phyloP scores from a whole-genome alignment of 2,329 filamentous ascomycete species.

The Colletotrichum magnum region DNA sequence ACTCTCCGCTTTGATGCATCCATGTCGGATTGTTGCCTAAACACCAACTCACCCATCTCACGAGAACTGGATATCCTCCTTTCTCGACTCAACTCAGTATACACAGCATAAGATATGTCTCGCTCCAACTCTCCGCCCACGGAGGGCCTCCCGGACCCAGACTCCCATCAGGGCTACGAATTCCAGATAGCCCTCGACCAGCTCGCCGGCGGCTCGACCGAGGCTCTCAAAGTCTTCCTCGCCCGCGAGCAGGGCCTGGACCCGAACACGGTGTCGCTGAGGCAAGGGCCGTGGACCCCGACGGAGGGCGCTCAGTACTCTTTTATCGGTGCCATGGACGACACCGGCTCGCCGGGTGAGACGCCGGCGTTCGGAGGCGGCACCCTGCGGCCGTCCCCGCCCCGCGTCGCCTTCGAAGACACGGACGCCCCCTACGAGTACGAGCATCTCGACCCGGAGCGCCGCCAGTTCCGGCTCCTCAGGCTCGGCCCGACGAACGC shows the following conservation, averaged over 20 bases:
- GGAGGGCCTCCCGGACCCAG: too few species aligned
- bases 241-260: conserved; percentile 9
- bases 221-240: conserved; percentile 12
- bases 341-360: conserved; percentile 4
- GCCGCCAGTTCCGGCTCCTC: conserved; percentile 2
- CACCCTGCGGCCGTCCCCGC: too few species aligned
- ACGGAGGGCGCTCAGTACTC: neutral
- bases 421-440: neutral
- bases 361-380: neutral
- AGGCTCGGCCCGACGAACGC: conserved; percentile 1
- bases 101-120: too few species aligned
- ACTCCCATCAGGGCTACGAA: conserved; percentile 15
- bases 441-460: neutral
- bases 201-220: conserved; percentile 21
- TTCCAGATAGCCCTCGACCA: conserved; percentile 28
- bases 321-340: conserved; percentile 13
- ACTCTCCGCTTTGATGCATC: too few species aligned
- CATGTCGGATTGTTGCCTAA: too few species aligned
- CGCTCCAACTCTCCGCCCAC: too few species aligned
- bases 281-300: neutral
- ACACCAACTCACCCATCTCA: too few species aligned
- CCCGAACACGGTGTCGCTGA: conserved; percentile 1
- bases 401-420: conserved; percentile 1
- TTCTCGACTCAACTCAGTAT: too few species aligned
- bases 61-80: too few species aligned